Conservation (phyloP, 352 stramenopile species). For the Phytophthora foliorum region DNA sequence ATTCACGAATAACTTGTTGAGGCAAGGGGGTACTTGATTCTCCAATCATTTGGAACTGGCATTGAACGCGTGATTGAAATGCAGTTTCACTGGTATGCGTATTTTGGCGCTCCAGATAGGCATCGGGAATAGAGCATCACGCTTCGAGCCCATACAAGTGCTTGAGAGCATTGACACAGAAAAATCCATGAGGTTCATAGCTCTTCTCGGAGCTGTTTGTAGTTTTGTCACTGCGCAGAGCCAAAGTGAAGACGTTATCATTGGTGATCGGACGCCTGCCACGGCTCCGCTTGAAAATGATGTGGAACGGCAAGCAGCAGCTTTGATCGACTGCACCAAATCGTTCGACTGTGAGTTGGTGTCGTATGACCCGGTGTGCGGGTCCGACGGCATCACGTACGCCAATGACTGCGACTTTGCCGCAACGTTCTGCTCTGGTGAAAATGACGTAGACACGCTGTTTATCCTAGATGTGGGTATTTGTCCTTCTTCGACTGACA, state of each 20-base stretch:
- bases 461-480: conserved; percentile 33
- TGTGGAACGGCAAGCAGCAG: conserved; percentile 2
- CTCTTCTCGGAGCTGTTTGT: neutral
- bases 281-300: conserved; percentile 10
- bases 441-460: conserved; percentile 1
- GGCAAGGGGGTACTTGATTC: too few species aligned
- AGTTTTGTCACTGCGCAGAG: conserved; percentile 10
- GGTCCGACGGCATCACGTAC: conserved; percentile 51
- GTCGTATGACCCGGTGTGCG: conserved; percentile 43
- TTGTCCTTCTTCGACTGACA: conserved; percentile 12
- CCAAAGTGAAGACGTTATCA: neutral
- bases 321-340: conserved; percentile 27
- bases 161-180: neutral
- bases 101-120: neutral
- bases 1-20: too few species aligned
- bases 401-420: conserved; percentile 51
- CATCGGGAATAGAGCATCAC: conserved; percentile 8
- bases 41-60: too few species aligned
- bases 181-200: conserved; percentile 9
- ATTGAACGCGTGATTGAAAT: too few species aligned
- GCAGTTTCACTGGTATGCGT: neutral
- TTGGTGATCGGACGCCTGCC: conserved; percentile 1
- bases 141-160: neutral
- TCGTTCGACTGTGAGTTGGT: conserved; percentile 21
- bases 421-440: conserved; percentile 19